A percentile compares a stretch with the other conserved stretches of the same genome.
These are phyloP conservation scores for Lentinus tigrinus DNA, from an alignment of 768 basidiomycete species.

Conservation along the genomic window DNA sequence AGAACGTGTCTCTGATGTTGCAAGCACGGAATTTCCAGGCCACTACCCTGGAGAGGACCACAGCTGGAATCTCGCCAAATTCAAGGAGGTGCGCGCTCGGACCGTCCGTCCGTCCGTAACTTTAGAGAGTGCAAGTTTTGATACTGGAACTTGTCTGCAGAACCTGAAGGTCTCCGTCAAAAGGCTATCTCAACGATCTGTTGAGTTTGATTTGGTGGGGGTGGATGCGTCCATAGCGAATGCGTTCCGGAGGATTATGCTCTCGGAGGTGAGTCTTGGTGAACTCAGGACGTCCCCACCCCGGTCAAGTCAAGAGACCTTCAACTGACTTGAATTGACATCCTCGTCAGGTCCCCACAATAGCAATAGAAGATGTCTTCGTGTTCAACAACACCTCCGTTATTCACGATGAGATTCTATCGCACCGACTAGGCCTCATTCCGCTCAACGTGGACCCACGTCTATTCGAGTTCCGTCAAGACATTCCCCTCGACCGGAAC, in stretches of 20 bases:
- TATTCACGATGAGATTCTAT: slow-evolving; percentile 89
- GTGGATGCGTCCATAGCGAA: slow-evolving; percentile 97
- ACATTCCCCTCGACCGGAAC: slow-evolving; percentile 77
- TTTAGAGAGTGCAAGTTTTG: not conserved
- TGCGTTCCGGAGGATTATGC: slow-evolving; percentile 86
- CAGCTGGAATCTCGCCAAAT: slow-evolving; percentile 75
- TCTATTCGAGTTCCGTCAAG: slow-evolving; percentile 56
- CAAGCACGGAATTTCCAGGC: slow-evolving; percentile 89
- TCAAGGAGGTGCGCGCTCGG: slow-evolving; percentile 62
- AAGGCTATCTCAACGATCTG: slow-evolving; percentile 75
- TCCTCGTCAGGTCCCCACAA: slow-evolving; percentile 72
- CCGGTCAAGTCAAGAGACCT: too few relatives aligned
- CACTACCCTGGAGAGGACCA: slow-evolving; percentile 84
- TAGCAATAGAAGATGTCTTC: slow-evolving; percentile 89
- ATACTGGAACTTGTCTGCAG: slow-evolving; percentile 37
- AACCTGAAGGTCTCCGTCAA: slow-evolving; percentile 72
- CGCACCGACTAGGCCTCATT: slow-evolving; percentile 89
- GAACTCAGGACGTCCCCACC: not conserved
- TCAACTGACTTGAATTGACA: too few relatives aligned
- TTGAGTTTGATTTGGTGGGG: slow-evolving; percentile 94
- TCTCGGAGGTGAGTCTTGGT: slow-evolving; percentile 74
- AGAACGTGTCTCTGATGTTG: slow-evolving; percentile 76
- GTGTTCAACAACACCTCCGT: slow-evolving; percentile 94
- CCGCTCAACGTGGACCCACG: slow-evolving; percentile 87
- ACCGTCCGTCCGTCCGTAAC: not conserved